Base-by-base conservation (phyloP, 75 land plant species). In the Picea glauca region DNA sequence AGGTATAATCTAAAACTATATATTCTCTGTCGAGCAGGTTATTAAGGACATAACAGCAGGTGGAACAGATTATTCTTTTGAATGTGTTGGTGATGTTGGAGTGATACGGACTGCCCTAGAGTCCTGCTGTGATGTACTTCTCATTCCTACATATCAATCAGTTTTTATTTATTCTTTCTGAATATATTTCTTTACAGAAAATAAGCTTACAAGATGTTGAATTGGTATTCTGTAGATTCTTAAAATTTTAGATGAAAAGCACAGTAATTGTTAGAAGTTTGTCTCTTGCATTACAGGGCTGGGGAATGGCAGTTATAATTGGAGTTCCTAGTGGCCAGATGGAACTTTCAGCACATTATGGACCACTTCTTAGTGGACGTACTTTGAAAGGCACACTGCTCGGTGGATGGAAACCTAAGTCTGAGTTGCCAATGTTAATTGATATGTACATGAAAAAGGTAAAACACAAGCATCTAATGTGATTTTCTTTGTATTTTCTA, bases 51-150 rank as follows among this genome's bases (percentile, higher is more conserved):
- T 91, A 46, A 91, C 92, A 33, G 86, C 80, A 77, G 99, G 98
- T 61, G 99, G 99, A 14, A 95, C 91, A 18, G 98, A 94, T 74
- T 96, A 94, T 68, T 80, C 88, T 61, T 92, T 96, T 90, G 99
- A 96, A 84, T 96, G 99, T 68, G 81, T 95, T 50, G 99, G 98
- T 56, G 90, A 92, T 78, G 89, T 87, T 6, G 90, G 83, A 40
- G 78, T 92, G 64, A 67, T 96, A 31, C 64, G 88, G 13, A 86
- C 93, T n/a, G 99, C 99, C 17, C 81, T 94, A 26, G 90, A 92
- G 59, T 92, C 94, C 32, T 90, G 95, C 68, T 84, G 85, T 66
- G 90, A 89, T 81, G 98, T 93, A 85, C 83, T 50, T 77, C 1
- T 58, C 40, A 14, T 32, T 77, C 60, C 11, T 33, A 31, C 3